A percentile compares a stretch with the other conserved stretches of the same genome.
Conservation (phyloP, 768 basidiomycete genomes). For the Suillus subluteus region DNA sequence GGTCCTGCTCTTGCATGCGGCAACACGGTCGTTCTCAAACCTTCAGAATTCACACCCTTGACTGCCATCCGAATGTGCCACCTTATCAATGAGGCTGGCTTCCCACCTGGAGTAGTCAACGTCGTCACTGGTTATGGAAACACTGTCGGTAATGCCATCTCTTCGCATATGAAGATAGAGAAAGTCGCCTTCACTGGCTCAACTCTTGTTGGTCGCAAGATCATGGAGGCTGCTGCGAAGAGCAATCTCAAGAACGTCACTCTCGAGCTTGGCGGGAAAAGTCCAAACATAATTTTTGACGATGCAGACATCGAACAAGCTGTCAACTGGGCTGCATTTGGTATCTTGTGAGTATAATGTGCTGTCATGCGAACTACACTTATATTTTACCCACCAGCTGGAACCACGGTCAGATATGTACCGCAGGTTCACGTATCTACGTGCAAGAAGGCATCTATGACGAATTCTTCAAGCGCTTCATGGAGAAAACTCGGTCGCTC, state of each 20-base stretch:
- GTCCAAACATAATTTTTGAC: constrained; percentile 71
- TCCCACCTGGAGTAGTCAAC: constrained; percentile 74
- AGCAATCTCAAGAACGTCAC: constrained; percentile 83
- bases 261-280: constrained; percentile 82
- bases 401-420: constrained; percentile 81
- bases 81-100: constrained; percentile 66
- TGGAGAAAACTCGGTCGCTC: constrained; percentile 52
- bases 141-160: constrained; percentile 66
- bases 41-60: constrained; percentile 72
- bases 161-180: constrained; percentile 57
- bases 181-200: constrained; percentile 85
- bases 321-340: constrained; percentile 65
- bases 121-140: constrained; percentile 69
- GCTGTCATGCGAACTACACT: constrained; percentile 16
- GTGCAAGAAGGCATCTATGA: constrained; percentile 84
- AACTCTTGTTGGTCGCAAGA: constrained; percentile 70
- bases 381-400: constrained; percentile 42
- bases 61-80: constrained; percentile 52
- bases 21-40: constrained; percentile 74
- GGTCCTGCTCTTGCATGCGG: constrained; percentile 74
- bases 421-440: constrained; percentile 80
- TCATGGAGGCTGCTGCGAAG: constrained; percentile 76
- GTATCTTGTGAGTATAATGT: constrained; percentile 59
- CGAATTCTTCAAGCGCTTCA: constrained; percentile 65
- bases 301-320: constrained; percentile 74